Base-by-base conservation (phyloP, 306 rosid species). In the Betula pendula region DNA sequence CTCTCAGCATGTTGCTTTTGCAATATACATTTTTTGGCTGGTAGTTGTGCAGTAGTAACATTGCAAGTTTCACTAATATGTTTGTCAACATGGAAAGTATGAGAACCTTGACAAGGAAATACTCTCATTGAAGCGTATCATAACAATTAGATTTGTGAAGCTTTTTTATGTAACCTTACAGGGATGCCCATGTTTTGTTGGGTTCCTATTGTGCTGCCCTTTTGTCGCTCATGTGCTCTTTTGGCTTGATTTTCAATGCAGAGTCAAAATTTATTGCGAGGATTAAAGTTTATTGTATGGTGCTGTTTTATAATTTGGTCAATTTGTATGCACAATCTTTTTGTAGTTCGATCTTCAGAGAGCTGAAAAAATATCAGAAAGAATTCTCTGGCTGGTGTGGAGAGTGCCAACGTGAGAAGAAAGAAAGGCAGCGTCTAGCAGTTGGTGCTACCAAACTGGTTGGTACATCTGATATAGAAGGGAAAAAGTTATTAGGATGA, bases 381-480 rank as follows among this genome's bases (percentile, higher is more conserved):
- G 94, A 87, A 60, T 91, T 83, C 83, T 81, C 89, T 45, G 81
- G 81, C 82, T 95, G 99, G 97, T 95, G 99, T 66, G 97, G 91
- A 75, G 96, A 92, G 67, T 95, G 99, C 87, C 86, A 70, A 51
- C 96, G 91, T 33, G 83, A 82, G 87, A 92, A 89, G 83, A 88
- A 79, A 79, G 96, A 92, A 71, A 84, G 90, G 79, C 93, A 79
- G 65, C 86, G 88, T 5, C 20, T 72, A 16, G 75, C 96, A 6
- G 73, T 92, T 63, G 85, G 84, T 14, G 90, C 92, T 68, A 85
- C 91, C 81, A 86, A 91, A 81, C 81, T 81, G 98, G 98, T 91
- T 35, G 43, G 43, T 62, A 56, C 17, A 66, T 69, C 24, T 84
- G 65, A 82, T 29, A 60, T 31, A 45, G 50, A 63, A 43, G 73